phyloP scores from a whole-genome alignment of 1,284 basidiomycete species.

The Hypsizygus ulmarius region DNA sequence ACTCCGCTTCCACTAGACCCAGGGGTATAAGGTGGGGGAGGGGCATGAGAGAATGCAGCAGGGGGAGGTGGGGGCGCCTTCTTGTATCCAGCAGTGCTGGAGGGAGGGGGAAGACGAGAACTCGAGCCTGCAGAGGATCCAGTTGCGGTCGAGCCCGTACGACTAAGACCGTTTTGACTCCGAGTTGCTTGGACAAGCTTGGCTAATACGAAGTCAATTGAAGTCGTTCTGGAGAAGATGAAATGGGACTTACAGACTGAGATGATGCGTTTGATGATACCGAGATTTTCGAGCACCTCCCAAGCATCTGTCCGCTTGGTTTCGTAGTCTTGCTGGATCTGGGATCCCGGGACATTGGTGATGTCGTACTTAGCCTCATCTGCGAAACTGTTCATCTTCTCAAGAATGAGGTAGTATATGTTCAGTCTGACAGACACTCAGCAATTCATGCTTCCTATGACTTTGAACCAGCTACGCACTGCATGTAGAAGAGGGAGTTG shows the following conservation, averaged over 20 bases:
- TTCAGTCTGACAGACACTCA: slow-evolving; percentile 63
- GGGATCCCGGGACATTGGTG: slow-evolving; percentile 56
- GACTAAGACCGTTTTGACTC: slow-evolving; percentile 39
- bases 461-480: slow-evolving; percentile 56
- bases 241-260: slow-evolving; percentile 68
- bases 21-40: slow-evolving; percentile 60
- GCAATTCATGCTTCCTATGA: not conserved
- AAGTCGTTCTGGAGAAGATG: slow-evolving; percentile 1
- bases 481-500: slow-evolving; percentile 99
- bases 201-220: slow-evolving; percentile 37
- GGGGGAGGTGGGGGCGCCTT: slow-evolving; percentile 47
- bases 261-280: slow-evolving; percentile 77
- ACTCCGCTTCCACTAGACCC: slow-evolving; percentile 32
- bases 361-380: slow-evolving; percentile 81
- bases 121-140: slow-evolving; percentile 41
- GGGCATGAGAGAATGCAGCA: slow-evolving; percentile 31
- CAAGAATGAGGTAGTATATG: slow-evolving; percentile 90
- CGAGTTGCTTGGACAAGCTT: slow-evolving; percentile 61
- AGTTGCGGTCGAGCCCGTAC: slow-evolving; percentile 44
- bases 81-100: slow-evolving; percentile 46
- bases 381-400: slow-evolving; percentile 87
- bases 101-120: slow-evolving; percentile 38
- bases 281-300: slow-evolving; percentile 71
- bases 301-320: slow-evolving; percentile 78
- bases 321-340: slow-evolving; percentile 81